Conservation (phyloP, 495 filamentous ascomycete species). For the Aspergillus homomorphus region DNA sequence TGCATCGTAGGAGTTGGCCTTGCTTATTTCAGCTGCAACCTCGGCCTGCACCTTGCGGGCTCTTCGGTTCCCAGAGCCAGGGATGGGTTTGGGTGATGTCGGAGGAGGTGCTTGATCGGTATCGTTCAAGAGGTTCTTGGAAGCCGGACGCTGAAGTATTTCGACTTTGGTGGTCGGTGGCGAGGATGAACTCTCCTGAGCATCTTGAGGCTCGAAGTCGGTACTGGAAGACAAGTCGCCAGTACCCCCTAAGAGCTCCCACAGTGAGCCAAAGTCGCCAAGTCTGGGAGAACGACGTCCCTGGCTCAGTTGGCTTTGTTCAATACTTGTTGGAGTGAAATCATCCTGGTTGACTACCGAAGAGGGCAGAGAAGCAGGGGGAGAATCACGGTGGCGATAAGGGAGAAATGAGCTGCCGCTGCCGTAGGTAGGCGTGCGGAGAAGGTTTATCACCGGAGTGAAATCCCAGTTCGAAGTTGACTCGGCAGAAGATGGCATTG, state of each 20-base stretch:
- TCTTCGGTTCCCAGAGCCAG: constrained; percentile 5
- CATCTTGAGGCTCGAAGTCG: constrained; percentile 2
- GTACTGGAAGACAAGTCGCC: constrained; percentile 4
- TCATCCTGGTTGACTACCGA: constrained; percentile 13
- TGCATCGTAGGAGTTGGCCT: neutral
- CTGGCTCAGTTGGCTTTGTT: neutral
- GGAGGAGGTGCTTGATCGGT: constrained; percentile 5
- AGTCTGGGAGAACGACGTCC: constrained; percentile 21
- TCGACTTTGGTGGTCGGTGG: constrained; percentile 10
- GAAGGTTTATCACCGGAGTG: constrained; percentile 46
- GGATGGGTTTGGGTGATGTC: constrained; percentile 15
- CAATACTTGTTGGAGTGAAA: neutral
- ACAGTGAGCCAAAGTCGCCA: constrained; percentile 40
- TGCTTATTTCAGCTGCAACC: neutral
- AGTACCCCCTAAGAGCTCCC: constrained; percentile 29
- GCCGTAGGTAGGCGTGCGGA: constrained; percentile 36
- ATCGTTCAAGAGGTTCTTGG: constrained; percentile 2
- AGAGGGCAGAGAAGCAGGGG: neutral
- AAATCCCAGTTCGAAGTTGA: constrained; percentile 46
- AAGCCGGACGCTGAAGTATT: constrained; percentile 21
- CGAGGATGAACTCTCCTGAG: neutral
- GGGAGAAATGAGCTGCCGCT: constrained; percentile 12
- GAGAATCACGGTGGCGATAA: constrained; percentile 14
- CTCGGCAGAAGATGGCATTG: constrained; percentile 27
- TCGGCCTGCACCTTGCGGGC: constrained; percentile 14